Percentiles rank a stretch among this genome's conserved stretches.
Conservation (phyloP, 805 yeast species). For the Isabelozyma rhagii region DNA sequence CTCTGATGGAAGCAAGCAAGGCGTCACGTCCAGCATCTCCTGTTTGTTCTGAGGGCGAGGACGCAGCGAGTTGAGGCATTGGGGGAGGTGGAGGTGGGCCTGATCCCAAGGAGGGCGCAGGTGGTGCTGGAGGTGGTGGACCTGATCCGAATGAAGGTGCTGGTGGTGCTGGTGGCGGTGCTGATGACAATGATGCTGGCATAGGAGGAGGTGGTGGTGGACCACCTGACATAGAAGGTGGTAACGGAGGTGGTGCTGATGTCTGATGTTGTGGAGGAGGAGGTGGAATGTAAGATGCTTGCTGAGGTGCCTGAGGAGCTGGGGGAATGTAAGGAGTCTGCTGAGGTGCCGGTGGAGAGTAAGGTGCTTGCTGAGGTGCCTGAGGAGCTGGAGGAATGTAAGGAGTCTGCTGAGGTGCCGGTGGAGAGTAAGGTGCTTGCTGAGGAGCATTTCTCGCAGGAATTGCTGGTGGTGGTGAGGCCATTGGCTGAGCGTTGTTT, state of each 20-base stretch:
- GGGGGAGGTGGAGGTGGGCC: slow-evolving; percentile 42
- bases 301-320: slow-evolving; percentile 5
- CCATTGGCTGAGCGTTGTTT: slow-evolving; percentile 9
- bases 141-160: slow-evolving; percentile 7
- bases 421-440: background rate
- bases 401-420: background rate
- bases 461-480: slow-evolving; percentile 2
- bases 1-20: slow-evolving; percentile 78
- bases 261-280: background rate
- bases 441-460: background rate
- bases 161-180: slow-evolving; percentile 20
- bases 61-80: slow-evolving; percentile 13
- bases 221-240: slow-evolving; percentile 3
- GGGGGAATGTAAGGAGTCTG: background rate
- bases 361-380: background rate
- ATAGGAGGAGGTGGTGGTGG: slow-evolving; percentile 13
- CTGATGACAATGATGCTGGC: slow-evolving; percentile 9
- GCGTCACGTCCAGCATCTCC: slow-evolving; percentile 70
- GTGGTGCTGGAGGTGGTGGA: slow-evolving; percentile 26
- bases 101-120: slow-evolving; percentile 21
- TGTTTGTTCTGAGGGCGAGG: slow-evolving; percentile 18
- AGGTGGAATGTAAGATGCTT: slow-evolving; percentile 3
- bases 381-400: no score
- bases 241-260: slow-evolving; percentile 4
- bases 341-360: slow-evolving; percentile 2